These are phyloP conservation scores for Termitomyces sp. DNA, from an alignment of 768 basidiomycete genomes.

Conservation along the genomic window DNA sequence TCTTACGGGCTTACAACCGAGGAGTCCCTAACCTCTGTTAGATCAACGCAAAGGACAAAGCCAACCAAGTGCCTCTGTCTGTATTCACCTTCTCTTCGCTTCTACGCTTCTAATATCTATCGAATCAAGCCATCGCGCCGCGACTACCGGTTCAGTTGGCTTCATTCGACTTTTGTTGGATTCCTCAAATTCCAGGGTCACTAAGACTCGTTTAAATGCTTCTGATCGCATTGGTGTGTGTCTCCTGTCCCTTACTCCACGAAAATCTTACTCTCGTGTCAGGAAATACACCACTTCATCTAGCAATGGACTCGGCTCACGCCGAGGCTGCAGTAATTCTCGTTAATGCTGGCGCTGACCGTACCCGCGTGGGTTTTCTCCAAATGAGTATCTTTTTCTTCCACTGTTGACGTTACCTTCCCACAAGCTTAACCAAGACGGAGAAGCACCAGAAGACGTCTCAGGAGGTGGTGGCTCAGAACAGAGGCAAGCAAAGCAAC, in stretches of 20 bases:
- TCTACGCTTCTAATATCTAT: constrained; percentile 15
- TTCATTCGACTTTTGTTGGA: constrained; percentile 85
- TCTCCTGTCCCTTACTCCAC: constrained; percentile 11
- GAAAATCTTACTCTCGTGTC: constrained; percentile 6
- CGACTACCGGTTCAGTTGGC: constrained; percentile 89
- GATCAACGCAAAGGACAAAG: constrained; percentile 93
- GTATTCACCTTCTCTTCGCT: constrained; percentile 23
- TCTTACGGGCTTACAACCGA: constrained; percentile 23
- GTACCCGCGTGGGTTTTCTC: constrained; percentile 61
- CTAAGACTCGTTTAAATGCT: constrained; percentile 83
- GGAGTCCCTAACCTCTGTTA: constrained; percentile 33
- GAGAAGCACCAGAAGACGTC: constrained; percentile 81
- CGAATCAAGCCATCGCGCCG: constrained; percentile 78
- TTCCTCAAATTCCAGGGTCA: constrained; percentile 60
- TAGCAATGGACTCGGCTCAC: constrained; percentile 95
- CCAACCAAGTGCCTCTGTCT: constrained; percentile 87
- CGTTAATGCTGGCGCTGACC: constrained; percentile 94
- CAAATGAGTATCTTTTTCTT: constrained; percentile 9
- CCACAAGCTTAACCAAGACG: constrained; percentile 74
- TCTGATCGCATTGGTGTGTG: constrained; percentile 67
- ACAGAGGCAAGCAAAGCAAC: constrained; percentile 72
- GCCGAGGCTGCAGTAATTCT: constrained; percentile 86
- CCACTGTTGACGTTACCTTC: constrained; percentile 12
- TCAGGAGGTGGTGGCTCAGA: constrained; percentile 88
- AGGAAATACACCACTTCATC: constrained; percentile 96